Base-by-base conservation (phyloP, 2,329 filamentous ascomycete genomes). In the Allantophomopsis lycopodina region DNA sequence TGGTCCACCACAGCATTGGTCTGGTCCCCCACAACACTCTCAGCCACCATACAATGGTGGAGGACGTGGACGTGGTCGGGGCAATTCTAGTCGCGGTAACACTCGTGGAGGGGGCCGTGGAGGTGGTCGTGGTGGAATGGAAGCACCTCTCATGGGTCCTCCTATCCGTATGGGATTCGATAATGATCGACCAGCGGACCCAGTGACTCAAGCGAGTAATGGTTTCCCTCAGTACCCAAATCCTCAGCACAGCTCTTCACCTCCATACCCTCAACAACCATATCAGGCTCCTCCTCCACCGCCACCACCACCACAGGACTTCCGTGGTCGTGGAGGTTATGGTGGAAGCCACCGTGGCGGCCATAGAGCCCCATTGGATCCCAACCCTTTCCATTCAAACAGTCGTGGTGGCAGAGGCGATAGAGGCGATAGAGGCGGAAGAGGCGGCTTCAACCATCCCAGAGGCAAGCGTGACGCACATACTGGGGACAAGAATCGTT, bases 91-190 rank as follows among this genome's bases (percentile, higher is more conserved):
- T 44, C 68, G 68, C 38, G 52, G 53, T 42, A 50, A 8, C 23
- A 28, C 23, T 28, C 46, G 51, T 37, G 50, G 50, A 44, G 53
- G 54, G 35, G 55, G 53, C 39, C 54, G 55, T 47, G 53, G 54
- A 50, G 55, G 43, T 46, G 61, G 42, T 43, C 66, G 67, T 44
- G 68, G 68, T 38, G 52, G 53, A 42, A 50, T 52, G 50, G 55
- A 58, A 46, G 55, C 54, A 39, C 55, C 66, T 53, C 59, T 65
- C 48, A 70, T 68, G 71, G 73, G 66, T 1, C 67, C 68, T 28
- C 68, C 68, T 2, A 68, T 74, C 46, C 64, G 64, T 40, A 70
- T 72, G 60, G 68, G 68, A 3, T 71, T 70, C 55, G 69, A 73
- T 37, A 58, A 57, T 39, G 61, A 69, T 42, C 59, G 63, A 36